phyloP scores from a whole-genome alignment of 257 asterid species.

The Phtheirospermum japonicum region DNA sequence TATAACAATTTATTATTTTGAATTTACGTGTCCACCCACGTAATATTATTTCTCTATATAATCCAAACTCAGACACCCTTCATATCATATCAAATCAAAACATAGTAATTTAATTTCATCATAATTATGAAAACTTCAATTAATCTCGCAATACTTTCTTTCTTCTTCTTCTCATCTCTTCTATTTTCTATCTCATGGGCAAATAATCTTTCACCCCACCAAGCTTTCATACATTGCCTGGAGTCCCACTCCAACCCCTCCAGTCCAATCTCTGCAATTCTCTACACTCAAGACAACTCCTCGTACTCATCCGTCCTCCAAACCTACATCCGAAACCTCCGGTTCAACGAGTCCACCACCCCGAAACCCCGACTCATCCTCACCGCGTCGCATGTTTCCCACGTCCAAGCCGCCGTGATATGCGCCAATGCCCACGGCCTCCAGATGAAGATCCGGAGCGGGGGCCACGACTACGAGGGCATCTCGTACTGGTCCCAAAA shows the following conservation, averaged over 20 bases:
- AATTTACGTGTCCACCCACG: not conserved
- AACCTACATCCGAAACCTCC: constrained; percentile 46
- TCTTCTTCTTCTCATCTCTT: constrained; percentile 21
- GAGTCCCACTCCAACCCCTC: constrained; percentile 29
- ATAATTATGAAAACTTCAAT: constrained; percentile 30
- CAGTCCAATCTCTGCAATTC: constrained; percentile 42
- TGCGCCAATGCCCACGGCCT: constrained; percentile 38
- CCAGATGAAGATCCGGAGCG: constrained; percentile 53
- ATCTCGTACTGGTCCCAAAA: constrained; percentile 41
- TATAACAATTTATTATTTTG: constrained; percentile 6
- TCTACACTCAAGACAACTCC: constrained; percentile 43
- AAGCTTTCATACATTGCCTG: constrained; percentile 41
- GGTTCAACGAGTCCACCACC: constrained; percentile 53
- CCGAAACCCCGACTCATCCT: constrained; percentile 52
- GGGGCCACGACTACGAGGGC: constrained; percentile 65
- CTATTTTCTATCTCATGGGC: constrained; percentile 31
- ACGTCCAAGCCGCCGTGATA: constrained; percentile 44
- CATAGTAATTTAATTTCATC: not conserved
- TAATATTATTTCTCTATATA: constrained; percentile 29
- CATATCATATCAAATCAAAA: not conserved
- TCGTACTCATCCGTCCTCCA: constrained; percentile 49
- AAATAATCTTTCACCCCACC: not conserved
- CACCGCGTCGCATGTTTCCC: constrained; percentile 49
- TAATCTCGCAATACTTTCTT: constrained; percentile 14
- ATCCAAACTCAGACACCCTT: constrained; percentile 16